Evolutionary conservation across 2,329 filamentous ascomycete genomes (phyloP), one percentile per base, ranked within the genome.

Genomic region (Aureobasidium lini): DNA sequence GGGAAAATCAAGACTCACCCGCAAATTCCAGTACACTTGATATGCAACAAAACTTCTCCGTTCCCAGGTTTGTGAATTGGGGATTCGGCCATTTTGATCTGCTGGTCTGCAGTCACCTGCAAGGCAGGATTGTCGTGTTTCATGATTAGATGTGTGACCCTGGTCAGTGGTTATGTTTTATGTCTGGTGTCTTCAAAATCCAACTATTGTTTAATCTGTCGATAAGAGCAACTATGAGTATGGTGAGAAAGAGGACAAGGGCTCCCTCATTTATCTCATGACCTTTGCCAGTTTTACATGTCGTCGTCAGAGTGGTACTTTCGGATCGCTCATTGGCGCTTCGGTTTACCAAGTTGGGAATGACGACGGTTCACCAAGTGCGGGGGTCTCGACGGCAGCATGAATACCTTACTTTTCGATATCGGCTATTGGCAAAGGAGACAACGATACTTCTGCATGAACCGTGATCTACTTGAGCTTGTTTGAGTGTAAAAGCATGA

Each of bases 21-120:
- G 79, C 94, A 97, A 69, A 97, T 97, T 59, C 94, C 94, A 6
- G 93, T 96, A 75, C 89, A 95, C 75, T 93, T 90, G 73, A 60
- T 43, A 36, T 60, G 59, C 28, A 60, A 9, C 29, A 60, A 23
- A 4, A 60, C 57, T 13, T 59, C 37, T 28, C 46, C 46, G 1
- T 43, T 4, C 11, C 47, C 57, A 1, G 57, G 57, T 28, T 59
- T 37, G 8, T 49, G 36, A 2, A 59, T 59, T 5, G 57, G 46
- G 36, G 57, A 37, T 43, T 48, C 44, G 6, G 37, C 46, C 36
- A 59, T 59, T 9, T 59, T 59, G 44, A 59, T 50, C 18, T 44
- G 44, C 13, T 59, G 57, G 13, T 59, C 57, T 15, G 57, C 57
- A 9, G 57, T 59, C n/a, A 59, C 57, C 31, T 59, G 57, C 13